A percentile compares a stretch with the other conserved stretches of the same genome.
Evolutionary conservation across 495 filamentous ascomycete species (phyloP).

Genomic region (Platismatia glauca): DNA sequence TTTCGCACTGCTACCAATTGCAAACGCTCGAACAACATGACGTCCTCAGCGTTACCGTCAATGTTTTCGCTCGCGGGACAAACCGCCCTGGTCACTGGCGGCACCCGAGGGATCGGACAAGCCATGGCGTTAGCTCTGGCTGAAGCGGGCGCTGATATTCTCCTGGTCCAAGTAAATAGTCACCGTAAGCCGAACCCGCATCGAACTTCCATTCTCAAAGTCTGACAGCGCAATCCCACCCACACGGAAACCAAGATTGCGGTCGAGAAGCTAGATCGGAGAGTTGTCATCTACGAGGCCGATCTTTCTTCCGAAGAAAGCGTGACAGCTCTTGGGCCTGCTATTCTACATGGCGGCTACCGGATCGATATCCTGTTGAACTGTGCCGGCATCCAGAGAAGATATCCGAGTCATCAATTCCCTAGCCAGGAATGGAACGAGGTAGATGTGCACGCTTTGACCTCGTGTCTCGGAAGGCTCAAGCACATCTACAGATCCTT

Average conservation of each 20-base stretch:
- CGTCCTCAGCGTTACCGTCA: conserved; percentile 2
- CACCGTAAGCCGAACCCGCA: neutral
- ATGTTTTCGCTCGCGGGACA: conserved; percentile 41
- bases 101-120: conserved; percentile 80
- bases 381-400: conserved; percentile 76
- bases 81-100: conserved; percentile 79
- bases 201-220: neutral
- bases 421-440: conserved; percentile 77
- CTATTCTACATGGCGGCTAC: conserved; percentile 50
- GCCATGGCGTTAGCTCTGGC: conserved; percentile 73
- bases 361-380: conserved; percentile 66
- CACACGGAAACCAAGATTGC: conserved; percentile 53
- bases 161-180: conserved; percentile 48
- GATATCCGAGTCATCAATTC: conserved; percentile 69
- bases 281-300: conserved; percentile 57
- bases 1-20: neutral
- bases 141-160: conserved; percentile 74
- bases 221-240: conserved; percentile 50
- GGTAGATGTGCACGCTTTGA: conserved; percentile 28
- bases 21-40: neutral
- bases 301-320: conserved; percentile 58
- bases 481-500: conserved; percentile 46
- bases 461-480: neutral
- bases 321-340: conserved; percentile 53
- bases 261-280: conserved; percentile 57